Evolutionary conservation across 1,284 basidiomycete genomes (phyloP).

Genomic region (Thecaphora thlaspeos): DNA sequence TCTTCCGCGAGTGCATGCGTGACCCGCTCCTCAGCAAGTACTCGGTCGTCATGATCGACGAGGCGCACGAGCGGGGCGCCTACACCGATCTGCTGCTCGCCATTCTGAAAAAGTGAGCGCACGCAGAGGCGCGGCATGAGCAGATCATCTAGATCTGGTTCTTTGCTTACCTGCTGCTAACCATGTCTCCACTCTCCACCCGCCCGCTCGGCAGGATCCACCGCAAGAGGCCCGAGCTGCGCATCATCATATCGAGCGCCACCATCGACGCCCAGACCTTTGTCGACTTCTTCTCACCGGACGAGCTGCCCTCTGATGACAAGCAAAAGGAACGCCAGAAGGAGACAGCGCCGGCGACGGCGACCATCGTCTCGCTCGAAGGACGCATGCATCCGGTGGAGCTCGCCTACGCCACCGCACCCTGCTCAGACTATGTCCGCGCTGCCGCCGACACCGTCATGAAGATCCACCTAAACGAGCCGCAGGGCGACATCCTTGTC

Average conservation of each 20-base stretch:
- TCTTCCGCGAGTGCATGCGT: constrained; percentile 47
- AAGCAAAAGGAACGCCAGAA: constrained; percentile 3
- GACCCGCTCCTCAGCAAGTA: constrained; percentile 48
- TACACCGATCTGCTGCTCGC: constrained; percentile 60
- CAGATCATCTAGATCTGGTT: too few species aligned
- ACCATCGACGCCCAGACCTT: constrained; percentile 89
- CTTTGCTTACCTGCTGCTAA: too few species aligned
- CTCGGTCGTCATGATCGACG: constrained; percentile 60
- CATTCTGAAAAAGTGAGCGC: constrained; percentile 60
- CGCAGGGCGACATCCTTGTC: constrained; percentile 61
- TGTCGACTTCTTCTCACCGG: constrained; percentile 75
- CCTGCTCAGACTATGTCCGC: constrained; percentile 56
- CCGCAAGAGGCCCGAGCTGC: constrained; percentile 79
- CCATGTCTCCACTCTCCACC: too few species aligned
- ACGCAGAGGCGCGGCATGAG: neutral
- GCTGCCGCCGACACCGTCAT: constrained; percentile 58
- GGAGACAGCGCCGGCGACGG: constrained; percentile 34
- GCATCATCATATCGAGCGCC: constrained; percentile 89
- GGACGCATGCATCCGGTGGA: constrained; percentile 59
- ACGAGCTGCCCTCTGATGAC: constrained; percentile 39
- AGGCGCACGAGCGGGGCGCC: constrained; percentile 59
- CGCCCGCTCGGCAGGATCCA: constrained; percentile 63
- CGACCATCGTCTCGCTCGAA: constrained; percentile 57
- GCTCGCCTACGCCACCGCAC: constrained; percentile 55
- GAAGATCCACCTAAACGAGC: constrained; percentile 62